Percentiles rank a stretch among this genome's conserved stretches.
Evolutionary conservation across 805 yeast genomes (phyloP).

Genomic region (Yamadazyma scolyti): DNA sequence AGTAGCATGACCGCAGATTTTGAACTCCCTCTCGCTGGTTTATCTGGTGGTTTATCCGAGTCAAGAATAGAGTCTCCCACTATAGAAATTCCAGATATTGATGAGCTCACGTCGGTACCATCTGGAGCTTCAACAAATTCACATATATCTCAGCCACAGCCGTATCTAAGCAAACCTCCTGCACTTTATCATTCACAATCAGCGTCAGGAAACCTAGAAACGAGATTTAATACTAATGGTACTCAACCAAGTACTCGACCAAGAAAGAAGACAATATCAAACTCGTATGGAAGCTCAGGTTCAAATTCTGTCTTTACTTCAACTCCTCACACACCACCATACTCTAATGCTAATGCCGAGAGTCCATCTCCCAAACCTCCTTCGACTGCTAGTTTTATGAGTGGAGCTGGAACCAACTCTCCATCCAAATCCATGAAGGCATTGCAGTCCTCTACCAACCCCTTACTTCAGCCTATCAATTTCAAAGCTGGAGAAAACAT

Average conservation of each 20-base stretch:
- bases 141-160: constrained; percentile 12
- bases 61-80: constrained; percentile 53
- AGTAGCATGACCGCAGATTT: constrained; percentile 8
- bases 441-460: constrained; percentile 39
- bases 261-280: constrained; percentile 37
- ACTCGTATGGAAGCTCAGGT: constrained; percentile 22
- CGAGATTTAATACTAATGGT: constrained; percentile 17
- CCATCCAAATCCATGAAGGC: constrained; percentile 51
- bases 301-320: not conserved
- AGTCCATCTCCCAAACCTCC: constrained; percentile 37
- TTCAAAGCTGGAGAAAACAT: constrained; percentile 24
- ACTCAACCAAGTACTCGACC: constrained; percentile 21
- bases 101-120: constrained; percentile 27
- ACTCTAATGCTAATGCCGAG: constrained; percentile 22
- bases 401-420: constrained; percentile 22
- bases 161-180: constrained; percentile 39
- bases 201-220: constrained; percentile 37
- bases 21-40: constrained; percentile 12
- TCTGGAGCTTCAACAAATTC: constrained; percentile 1
- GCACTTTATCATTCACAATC: constrained; percentile 40
- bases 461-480: constrained; percentile 55
- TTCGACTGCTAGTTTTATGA: constrained; percentile 14
- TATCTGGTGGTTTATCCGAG: constrained; percentile 4
- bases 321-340: constrained; percentile 35
- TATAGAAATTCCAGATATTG: constrained; percentile 70